Conservation (phyloP, 306 rosid species). For the Phaseolus lunatus region DNA sequence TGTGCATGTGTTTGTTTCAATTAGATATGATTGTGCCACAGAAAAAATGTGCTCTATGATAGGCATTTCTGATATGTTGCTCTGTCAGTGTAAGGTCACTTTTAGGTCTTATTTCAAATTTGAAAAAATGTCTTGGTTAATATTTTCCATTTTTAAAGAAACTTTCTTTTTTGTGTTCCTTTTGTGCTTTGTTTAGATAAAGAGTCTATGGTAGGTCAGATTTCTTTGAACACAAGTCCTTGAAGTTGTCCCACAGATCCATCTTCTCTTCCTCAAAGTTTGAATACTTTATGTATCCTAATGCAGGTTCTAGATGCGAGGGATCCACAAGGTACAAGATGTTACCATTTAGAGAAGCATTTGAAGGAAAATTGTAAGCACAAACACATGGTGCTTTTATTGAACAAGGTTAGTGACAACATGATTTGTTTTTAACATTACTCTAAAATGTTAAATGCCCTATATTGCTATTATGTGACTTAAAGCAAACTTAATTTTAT, state of each 20-base stretch:
- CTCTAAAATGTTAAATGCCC: conserved; percentile 1
- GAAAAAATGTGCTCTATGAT: neutral
- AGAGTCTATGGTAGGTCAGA: conserved; percentile 21
- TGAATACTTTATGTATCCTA: conserved; percentile 33
- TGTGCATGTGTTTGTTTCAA: neutral
- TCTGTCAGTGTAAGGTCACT: neutral
- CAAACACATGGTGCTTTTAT: conserved; percentile 86
- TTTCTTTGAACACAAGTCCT: conserved; percentile 11
- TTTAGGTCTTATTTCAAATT: neutral
- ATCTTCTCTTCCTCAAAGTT: conserved; percentile 1
- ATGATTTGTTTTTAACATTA: conserved; percentile 1
- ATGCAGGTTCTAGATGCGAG: conserved; percentile 94
- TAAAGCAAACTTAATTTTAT: conserved; percentile 19
- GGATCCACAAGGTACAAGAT: conserved; percentile 95
- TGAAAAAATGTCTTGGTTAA: neutral
- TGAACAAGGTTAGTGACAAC: conserved; percentile 71
- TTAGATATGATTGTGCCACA: neutral
- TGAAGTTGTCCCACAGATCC: neutral
- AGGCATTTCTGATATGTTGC: conserved; percentile 1
- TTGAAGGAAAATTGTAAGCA: conserved; percentile 90
- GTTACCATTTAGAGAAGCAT: conserved; percentile 94
- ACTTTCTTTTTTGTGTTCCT: conserved; percentile 5
- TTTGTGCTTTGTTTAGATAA: conserved; percentile 20
- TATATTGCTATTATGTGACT: neutral
- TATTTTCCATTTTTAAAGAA: neutral